Conservation (phyloP, 441 rosid genomes). For the Erysimum pusillum region DNA sequence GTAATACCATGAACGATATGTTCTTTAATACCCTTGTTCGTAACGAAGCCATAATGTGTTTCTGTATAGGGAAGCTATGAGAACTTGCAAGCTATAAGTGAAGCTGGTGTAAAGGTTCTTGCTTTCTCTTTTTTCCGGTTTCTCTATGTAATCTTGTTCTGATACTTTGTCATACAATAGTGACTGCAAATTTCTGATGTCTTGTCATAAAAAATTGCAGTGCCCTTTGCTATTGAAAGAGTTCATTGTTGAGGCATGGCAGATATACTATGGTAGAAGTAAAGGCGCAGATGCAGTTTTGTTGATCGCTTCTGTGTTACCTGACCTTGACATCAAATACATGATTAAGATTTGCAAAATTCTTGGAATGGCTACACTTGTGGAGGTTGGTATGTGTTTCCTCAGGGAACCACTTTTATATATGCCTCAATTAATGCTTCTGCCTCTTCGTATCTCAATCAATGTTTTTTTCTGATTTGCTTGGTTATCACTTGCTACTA, state of each 20-base stretch:
- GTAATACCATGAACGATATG: constrained; percentile 43
- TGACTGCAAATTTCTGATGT: constrained; percentile 23
- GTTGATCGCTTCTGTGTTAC: constrained; percentile 90
- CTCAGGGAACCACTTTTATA: background rate
- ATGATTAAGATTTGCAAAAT: constrained; percentile 91
- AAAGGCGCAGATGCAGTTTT: constrained; percentile 96
- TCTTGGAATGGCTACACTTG: constrained; percentile 88
- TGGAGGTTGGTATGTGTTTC: constrained; percentile 70
- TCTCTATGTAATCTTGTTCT: background rate
- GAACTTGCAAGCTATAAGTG: constrained; percentile 81
- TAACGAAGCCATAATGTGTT: constrained; percentile 13
- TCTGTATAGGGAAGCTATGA: constrained; percentile 85
- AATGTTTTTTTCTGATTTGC: background rate
- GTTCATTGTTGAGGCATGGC: constrained; percentile 92
- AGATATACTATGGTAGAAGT: constrained; percentile 83
- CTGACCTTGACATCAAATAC: constrained; percentile 91
- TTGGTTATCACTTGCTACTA: constrained; percentile 38
- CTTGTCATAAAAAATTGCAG: constrained; percentile 59
- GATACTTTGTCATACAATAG: constrained; percentile 6
- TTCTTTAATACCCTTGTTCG: constrained; percentile 6
- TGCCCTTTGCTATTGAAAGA: constrained; percentile 95
- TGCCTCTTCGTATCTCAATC: constrained; percentile 16
- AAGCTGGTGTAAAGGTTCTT: constrained; percentile 81
- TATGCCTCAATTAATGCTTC: constrained; percentile 21
- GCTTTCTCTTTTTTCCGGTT: constrained; percentile 9